Evolutionary conservation across 441 rosid species (phyloP).

Genomic region (Adansonia rubrostipa): DNA sequence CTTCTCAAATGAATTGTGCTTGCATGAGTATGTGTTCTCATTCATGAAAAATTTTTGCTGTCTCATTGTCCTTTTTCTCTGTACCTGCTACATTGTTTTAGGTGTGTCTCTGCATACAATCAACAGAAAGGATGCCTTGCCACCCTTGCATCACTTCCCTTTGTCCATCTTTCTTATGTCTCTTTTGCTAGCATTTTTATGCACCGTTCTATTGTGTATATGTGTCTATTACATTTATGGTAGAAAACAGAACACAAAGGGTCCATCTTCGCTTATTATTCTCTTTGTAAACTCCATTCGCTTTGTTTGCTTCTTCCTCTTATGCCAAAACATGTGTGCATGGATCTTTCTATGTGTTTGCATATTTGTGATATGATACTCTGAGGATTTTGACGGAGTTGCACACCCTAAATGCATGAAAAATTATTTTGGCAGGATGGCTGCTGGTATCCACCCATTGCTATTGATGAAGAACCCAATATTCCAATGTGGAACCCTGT

Average conservation of each 20-base stretch:
- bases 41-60: background rate
- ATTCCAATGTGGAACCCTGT: conserved; percentile 97
- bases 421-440: conserved; percentile 54
- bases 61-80: background rate
- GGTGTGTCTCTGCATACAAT: background rate
- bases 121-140: background rate
- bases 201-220: background rate
- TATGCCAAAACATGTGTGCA: background rate
- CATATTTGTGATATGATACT: conserved; percentile 9
- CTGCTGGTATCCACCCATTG: conserved; percentile 60
- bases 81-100: background rate
- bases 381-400: conserved; percentile 19
- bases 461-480: conserved; percentile 68
- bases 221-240: background rate
- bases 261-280: background rate
- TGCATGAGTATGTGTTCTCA: background rate
- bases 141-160: background rate
- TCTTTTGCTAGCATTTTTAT: background rate
- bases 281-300: background rate
- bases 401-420: conserved; percentile 5
- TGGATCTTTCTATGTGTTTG: background rate
- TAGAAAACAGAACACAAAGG: background rate
- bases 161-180: background rate
- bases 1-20: background rate
- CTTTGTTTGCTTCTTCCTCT: background rate